Evolutionary conservation across 192 early-diverging fungal species (phyloP).

Genomic region (Coemansia aciculifera): DNA sequence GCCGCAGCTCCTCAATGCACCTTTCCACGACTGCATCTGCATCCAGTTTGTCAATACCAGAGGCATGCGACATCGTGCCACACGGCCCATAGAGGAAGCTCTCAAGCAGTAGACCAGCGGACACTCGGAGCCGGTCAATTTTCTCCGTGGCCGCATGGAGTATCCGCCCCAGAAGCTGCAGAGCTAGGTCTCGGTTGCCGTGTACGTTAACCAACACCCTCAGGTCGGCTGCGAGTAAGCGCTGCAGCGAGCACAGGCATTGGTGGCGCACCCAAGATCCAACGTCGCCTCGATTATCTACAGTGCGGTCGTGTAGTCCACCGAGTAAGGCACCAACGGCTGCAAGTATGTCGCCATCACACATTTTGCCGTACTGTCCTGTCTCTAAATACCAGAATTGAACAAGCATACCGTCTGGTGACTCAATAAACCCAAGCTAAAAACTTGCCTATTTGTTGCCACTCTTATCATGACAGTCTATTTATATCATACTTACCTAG

Average conservation of each 20-base stretch:
- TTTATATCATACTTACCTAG: slow-evolving; percentile 17
- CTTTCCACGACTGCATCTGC: slow-evolving; percentile 3
- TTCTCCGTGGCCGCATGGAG: slow-evolving; percentile 86
- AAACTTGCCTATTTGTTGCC: not conserved
- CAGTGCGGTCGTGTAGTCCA: slow-evolving; percentile 81
- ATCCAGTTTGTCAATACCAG: not conserved
- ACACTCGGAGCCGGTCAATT: slow-evolving; percentile 81
- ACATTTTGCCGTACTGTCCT: not conserved
- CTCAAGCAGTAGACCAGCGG: slow-evolving; percentile 68
- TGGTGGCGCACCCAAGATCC: slow-evolving; percentile 89
- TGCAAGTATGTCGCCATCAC: slow-evolving; percentile 10
- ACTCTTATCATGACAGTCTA: not conserved
- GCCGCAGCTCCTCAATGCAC: slow-evolving; percentile 18
- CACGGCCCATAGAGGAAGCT: slow-evolving; percentile 27
- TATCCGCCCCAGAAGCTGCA: slow-evolving; percentile 45
- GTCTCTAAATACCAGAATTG: not conserved
- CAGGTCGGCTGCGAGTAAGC: slow-evolving; percentile 44
- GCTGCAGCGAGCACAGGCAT: slow-evolving; percentile 62
- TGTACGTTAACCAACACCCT: not conserved
- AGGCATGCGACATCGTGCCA: not conserved
- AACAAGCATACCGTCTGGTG: not conserved
- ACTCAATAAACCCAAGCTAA: not conserved
- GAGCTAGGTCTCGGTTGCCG: slow-evolving; percentile 37
- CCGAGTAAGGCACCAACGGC: slow-evolving; percentile 57
- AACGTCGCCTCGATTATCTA: slow-evolving; percentile 92